Evolutionary conservation across 2,329 filamentous ascomycete species (phyloP).

Genomic region (Dactylonectria macrodidyma): DNA sequence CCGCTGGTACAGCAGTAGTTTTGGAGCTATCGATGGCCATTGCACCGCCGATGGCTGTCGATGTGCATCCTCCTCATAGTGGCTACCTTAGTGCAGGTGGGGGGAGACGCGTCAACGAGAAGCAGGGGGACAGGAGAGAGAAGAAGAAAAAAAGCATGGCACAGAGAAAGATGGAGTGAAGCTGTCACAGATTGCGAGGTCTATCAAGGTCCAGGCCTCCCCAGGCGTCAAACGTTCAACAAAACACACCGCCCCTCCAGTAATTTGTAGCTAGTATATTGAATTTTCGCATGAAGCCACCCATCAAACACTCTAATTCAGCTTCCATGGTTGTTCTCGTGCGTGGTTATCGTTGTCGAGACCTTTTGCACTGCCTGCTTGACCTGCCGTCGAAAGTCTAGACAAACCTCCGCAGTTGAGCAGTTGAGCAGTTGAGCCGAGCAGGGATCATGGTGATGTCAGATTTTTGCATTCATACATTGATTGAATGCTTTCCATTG

Average conservation of each 20-base stretch:
- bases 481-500: neutral
- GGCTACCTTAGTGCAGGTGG: neutral
- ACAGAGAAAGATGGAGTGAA: constrained; percentile 5
- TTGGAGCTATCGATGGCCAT: constrained; percentile 6
- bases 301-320: constrained; percentile 6
- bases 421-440: neutral
- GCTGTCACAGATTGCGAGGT: constrained; percentile 14
- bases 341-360: neutral
- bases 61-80: too few relatives aligned
- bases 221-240: constrained; percentile 6
- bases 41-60: neutral
- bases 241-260: neutral
- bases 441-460: constrained; percentile 20
- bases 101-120: constrained; percentile 25
- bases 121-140: neutral
- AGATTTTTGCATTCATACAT: neutral
- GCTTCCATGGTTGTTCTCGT: constrained; percentile 15
- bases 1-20: constrained; percentile 4
- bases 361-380: constrained; percentile 24
- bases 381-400: constrained; percentile 11
- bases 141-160: neutral
- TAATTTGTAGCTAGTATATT: neutral
- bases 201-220: constrained; percentile 6
- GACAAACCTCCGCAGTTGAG: constrained; percentile 9
- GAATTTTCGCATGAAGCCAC: constrained; percentile 6